phyloP scores from a whole-genome alignment of 306 rosid species.

The Castanospermum australe region DNA sequence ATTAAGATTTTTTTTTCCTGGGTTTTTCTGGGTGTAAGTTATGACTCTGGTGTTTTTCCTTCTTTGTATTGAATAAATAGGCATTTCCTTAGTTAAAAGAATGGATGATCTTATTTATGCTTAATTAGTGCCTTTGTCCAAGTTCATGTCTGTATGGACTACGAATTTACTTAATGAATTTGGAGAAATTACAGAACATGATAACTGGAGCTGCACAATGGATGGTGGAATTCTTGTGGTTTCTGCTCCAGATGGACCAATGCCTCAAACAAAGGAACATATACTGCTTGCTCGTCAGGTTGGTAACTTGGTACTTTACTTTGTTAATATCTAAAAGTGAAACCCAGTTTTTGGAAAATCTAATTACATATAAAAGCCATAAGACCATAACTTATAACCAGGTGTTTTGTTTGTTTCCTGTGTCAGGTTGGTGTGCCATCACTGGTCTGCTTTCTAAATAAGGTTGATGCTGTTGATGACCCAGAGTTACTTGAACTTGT shows the following conservation, averaged over 20 bases:
- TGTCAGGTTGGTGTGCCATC: slow-evolving; percentile 93
- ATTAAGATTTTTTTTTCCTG: background rate
- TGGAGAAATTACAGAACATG: slow-evolving; percentile 68
- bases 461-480: slow-evolving; percentile 88
- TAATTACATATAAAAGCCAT: background rate
- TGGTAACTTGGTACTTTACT: slow-evolving; percentile 29
- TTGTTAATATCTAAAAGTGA: background rate
- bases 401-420: background rate
- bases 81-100: background rate
- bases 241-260: slow-evolving; percentile 96
- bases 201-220: slow-evolving; percentile 99
- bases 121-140: background rate
- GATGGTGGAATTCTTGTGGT: slow-evolving; percentile 96
- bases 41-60: background rate
- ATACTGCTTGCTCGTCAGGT: slow-evolving; percentile 93
- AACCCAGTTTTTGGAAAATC: background rate
- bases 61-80: background rate
- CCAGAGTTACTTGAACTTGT: slow-evolving; percentile 85
- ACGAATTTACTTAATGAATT: background rate
- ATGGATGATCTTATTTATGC: background rate
- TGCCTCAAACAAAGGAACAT: slow-evolving; percentile 98
- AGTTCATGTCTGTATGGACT: background rate
- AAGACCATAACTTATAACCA: background rate
- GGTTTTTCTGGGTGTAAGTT: background rate
- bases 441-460: slow-evolving; percentile 83